phyloP scores from a whole-genome alignment of 768 basidiomycete genomes.

The Tricholoma terreum region DNA sequence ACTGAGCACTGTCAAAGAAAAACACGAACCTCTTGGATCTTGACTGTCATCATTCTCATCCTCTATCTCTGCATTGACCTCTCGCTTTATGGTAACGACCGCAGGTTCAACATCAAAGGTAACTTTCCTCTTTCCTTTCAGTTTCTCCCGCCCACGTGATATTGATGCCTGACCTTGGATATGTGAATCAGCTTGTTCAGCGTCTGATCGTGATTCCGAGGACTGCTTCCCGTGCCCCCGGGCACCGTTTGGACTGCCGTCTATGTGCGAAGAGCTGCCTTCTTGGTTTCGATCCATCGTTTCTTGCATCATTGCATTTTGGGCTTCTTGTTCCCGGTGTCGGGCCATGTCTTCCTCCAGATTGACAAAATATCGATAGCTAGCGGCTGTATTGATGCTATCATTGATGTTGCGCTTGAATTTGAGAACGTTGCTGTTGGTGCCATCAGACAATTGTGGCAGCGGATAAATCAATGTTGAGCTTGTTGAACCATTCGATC shows the following conservation, averaged over 20 bases:
- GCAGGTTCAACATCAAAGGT: slow-evolving; percentile 69
- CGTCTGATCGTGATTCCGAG: slow-evolving; percentile 15
- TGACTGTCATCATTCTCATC: slow-evolving; percentile 28
- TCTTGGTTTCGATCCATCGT: slow-evolving; percentile 17
- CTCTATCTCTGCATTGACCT: slow-evolving; percentile 30
- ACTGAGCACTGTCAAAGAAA: not conserved
- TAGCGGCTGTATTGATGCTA: slow-evolving; percentile 41
- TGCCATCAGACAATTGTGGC: slow-evolving; percentile 22
- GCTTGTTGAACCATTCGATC: slow-evolving; percentile 23
- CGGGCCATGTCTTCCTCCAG: slow-evolving; percentile 43
- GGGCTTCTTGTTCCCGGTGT: slow-evolving; percentile 21
- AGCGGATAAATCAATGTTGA: slow-evolving; percentile 31
- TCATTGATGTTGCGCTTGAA: slow-evolving; percentile 39
- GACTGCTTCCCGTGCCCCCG: slow-evolving; percentile 19
- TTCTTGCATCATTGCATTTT: slow-evolving; percentile 18
- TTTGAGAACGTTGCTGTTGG: slow-evolving; percentile 39
- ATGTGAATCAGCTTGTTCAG: slow-evolving; percentile 14
- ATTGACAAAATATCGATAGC: slow-evolving; percentile 42
- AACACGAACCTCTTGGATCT: slow-evolving; percentile 45
- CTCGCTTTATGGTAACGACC: slow-evolving; percentile 43
- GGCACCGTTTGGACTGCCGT: slow-evolving; percentile 13
- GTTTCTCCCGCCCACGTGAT: slow-evolving; percentile 29
- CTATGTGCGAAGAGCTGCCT: slow-evolving; percentile 19
- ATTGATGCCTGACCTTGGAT: slow-evolving; percentile 18
- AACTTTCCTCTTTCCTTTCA: slow-evolving; percentile 62